These are phyloP conservation scores for Sporodiniella umbellata DNA, from an alignment of 371 early-diverging fungal species.

Conservation along the genomic window DNA sequence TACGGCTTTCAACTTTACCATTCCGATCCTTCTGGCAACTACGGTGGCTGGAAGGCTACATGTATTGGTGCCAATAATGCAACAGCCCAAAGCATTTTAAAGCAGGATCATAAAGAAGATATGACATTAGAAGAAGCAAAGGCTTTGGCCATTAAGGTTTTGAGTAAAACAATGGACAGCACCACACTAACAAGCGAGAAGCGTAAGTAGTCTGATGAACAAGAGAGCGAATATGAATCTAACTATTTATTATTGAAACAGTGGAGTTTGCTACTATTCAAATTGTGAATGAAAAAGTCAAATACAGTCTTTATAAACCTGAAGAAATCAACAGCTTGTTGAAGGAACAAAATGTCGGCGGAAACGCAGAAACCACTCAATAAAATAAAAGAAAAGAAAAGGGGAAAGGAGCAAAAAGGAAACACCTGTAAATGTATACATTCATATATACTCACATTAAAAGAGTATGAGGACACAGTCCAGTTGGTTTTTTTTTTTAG, in stretches of 20 bases:
- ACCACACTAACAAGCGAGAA: conserved; percentile 88
- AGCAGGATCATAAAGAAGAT: conserved; percentile 93
- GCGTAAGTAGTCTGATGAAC: conserved; percentile 48
- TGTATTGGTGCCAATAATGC: conserved; percentile 96
- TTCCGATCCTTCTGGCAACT: conserved; percentile 99
- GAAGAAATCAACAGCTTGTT: conserved; percentile 77
- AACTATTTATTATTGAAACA: no score
- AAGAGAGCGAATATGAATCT: background rate
- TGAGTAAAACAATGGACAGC: conserved; percentile 95
- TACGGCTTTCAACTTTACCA: conserved; percentile 96
- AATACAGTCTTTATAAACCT: conserved; percentile 67
- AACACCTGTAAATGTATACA: no score
- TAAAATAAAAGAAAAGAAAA: conserved; percentile 2
- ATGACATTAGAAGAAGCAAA: conserved; percentile 87
- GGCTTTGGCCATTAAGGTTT: conserved; percentile 86
- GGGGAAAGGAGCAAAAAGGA: no score
- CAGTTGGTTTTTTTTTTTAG: background rate
- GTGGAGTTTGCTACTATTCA: conserved; percentile 84
- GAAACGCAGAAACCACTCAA: conserved; percentile 11
- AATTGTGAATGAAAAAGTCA: conserved; percentile 48
- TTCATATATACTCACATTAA: no score
- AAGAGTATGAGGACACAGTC: no score
- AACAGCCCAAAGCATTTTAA: conserved; percentile 88
- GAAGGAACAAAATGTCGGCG: conserved; percentile 60
- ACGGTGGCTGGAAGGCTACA: conserved; percentile 98